Percentiles rank a stretch among this genome's conserved stretches.
These are phyloP conservation scores for Hypoxylon sp. DNA, from an alignment of 2,329 filamentous ascomycete species.

Conservation along the genomic window DNA sequence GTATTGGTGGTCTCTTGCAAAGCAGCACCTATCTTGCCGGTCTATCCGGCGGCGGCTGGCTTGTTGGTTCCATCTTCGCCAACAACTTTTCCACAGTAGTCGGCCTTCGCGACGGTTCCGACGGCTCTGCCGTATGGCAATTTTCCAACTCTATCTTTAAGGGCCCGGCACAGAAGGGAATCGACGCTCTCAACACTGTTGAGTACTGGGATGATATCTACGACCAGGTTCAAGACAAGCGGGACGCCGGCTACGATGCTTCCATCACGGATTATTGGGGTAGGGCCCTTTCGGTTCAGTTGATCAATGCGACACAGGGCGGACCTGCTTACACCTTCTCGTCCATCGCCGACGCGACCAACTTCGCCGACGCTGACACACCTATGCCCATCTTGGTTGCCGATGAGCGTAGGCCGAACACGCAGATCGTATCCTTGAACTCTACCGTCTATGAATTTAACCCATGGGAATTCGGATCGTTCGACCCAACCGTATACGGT, in stretches of 20 bases:
- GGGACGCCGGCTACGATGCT: slow-evolving; percentile 68
- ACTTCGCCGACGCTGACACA: slow-evolving; percentile 69
- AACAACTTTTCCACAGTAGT: slow-evolving; percentile 78
- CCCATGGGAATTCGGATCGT: slow-evolving; percentile 81
- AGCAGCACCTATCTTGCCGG: slow-evolving; percentile 76
- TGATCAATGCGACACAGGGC: slow-evolving; percentile 72
- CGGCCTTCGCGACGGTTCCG: slow-evolving; percentile 44
- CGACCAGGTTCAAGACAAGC: slow-evolving; percentile 67
- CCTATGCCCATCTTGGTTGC: slow-evolving; percentile 80
- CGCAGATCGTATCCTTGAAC: slow-evolving; percentile 71
- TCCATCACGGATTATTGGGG: slow-evolving; percentile 80
- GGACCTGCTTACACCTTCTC: slow-evolving; percentile 77
- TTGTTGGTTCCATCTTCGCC: slow-evolving; percentile 75
- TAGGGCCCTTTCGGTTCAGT: slow-evolving; percentile 73
- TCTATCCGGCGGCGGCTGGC: slow-evolving; percentile 78
- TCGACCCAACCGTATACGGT: slow-evolving; percentile 74
- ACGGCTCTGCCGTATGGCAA: slow-evolving; percentile 48
- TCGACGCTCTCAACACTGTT: slow-evolving; percentile 44
- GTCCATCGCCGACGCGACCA: slow-evolving; percentile 69
- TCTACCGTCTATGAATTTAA: slow-evolving; percentile 81
- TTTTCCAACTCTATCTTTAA: slow-evolving; percentile 50
- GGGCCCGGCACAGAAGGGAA: slow-evolving; percentile 44
- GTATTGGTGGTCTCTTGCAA: slow-evolving; percentile 74
- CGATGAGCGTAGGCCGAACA: slow-evolving; percentile 70
- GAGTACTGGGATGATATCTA: slow-evolving; percentile 69